Evolutionary conservation across 257 asterid genomes (phyloP), one percentile per base, ranked within the genome.

Genomic region (Salvia hispanica): DNA sequence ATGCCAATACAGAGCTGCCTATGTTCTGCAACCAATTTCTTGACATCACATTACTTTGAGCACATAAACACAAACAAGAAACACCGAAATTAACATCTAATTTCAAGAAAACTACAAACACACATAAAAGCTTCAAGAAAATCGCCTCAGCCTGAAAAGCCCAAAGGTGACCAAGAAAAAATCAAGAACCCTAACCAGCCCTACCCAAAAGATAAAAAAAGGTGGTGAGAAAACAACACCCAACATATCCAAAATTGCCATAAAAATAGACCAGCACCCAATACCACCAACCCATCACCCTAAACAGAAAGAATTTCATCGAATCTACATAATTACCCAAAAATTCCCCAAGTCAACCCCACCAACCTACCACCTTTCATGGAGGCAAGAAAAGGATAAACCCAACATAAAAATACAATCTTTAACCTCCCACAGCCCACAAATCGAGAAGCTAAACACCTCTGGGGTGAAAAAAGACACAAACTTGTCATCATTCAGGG

Each of bases 281-380:
- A 59, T 18, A 79, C 71, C 77, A 79, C 52, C 71, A 76, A 79
- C 52, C 69, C 48, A 79, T 72, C 77, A 79, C 52, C 69, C 48
- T 45, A 39, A 62, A 72, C 55, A 60, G 55, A 45, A 9, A 39
- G 60, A 47, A 75, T 58, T 74, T 68, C 54, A 73, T 48, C 75
- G 70, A 81, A 67, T 74, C 76, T 54, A 58, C 73, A 79, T 34
- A 65, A 78, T 73, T 62, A 67, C 77, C 85, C 77, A 79, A 74
- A 40, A 40, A 71, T 69, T 80, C 65, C 11, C 63, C 56, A 56
- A 92, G 98, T 89, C 96, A 92, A 92, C 92, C 86, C 92, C 84
- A 83, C 86, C 88, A 81, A 81, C 90, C 96, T 84, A 89, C 94
- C 98, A 89, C 95, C 96, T 89, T 92, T 82, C 81, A 71, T 76